A percentile compares a stretch with the other conserved stretches of the same genome.
Evolutionary conservation across 2,329 filamentous ascomycete genomes (phyloP).

Genomic region (Paecilomyces variotii): DNA sequence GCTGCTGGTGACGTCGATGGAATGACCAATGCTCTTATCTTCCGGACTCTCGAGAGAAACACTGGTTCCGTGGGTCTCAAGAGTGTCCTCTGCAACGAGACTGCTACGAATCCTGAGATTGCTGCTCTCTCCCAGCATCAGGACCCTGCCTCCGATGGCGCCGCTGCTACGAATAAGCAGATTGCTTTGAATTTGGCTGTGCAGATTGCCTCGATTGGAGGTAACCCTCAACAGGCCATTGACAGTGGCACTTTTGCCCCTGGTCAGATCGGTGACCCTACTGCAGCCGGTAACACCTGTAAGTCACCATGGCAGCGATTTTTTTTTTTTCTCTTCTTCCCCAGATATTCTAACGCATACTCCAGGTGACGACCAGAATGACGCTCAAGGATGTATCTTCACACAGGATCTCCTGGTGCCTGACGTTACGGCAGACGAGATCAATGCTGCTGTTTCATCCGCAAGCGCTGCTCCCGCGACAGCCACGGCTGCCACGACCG

Average conservation of each 20-base stretch:
- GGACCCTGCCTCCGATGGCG: slow-evolving; percentile 54
- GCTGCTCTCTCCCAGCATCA: slow-evolving; percentile 57
- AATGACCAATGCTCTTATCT: slow-evolving; percentile 49
- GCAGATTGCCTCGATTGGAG: slow-evolving; percentile 54
- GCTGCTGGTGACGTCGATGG: slow-evolving; percentile 44
- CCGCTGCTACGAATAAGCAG: slow-evolving; percentile 52
- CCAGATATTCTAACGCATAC: background rate
- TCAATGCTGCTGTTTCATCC: slow-evolving; percentile 41
- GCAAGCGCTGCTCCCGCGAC: slow-evolving; percentile 11
- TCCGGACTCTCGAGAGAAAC: slow-evolving; percentile 52
- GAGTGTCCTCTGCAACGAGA: slow-evolving; percentile 51
- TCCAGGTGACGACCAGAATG: slow-evolving; percentile 33
- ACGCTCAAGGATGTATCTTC: slow-evolving; percentile 49
- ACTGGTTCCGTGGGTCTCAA: slow-evolving; percentile 49
- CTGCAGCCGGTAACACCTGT: slow-evolving; percentile 47
- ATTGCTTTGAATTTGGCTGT: slow-evolving; percentile 52
- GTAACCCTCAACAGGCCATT: slow-evolving; percentile 54
- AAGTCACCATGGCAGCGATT: background rate
- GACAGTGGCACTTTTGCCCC: slow-evolving; percentile 57
- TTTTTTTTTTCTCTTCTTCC: background rate
- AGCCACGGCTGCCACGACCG: slow-evolving; percentile 8
- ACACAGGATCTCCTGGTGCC: slow-evolving; percentile 45
- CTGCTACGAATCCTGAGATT: slow-evolving; percentile 58
- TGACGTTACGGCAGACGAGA: slow-evolving; percentile 47
- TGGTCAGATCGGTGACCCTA: slow-evolving; percentile 46